Base-by-base conservation (phyloP, 2,329 filamentous ascomycete genomes). In the Botryotinia narcissicola region DNA sequence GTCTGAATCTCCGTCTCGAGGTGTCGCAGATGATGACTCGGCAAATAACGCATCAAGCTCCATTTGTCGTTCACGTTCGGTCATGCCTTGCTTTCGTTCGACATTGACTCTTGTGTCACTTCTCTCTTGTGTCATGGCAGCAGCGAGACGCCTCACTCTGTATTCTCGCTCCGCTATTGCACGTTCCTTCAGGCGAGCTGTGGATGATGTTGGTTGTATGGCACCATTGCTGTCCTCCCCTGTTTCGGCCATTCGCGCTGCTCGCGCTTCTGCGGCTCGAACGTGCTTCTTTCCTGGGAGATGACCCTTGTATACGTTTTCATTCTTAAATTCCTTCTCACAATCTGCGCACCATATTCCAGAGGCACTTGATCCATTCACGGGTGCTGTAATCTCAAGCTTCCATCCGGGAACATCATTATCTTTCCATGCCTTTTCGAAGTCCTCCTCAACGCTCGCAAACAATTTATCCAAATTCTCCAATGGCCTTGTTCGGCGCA, bases 61-160 rank as follows among this genome's bases (percentile, higher is more conserved):
- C 83, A 97, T 93, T 80, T 97, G 93, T 22, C 96, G 92, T 82
- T 99, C 96, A 46, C 94, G 91, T 81, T 98, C 95, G 4, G 96
- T 99, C 94, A 99, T 97, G 77, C 95, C 95, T 81, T 97, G 94
- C 82, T 94, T 96, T 70, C 96, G 92, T 86, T 99, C 97, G 18
- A 98, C 94, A 80, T 99, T 98, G 78, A 96, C 92, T 67, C 93
- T 89, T 0, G 96, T 98, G 80, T 97, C 95, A 82, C 92, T 89
- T 73, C 95, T 92, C 81, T 97, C 93, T 22, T 92, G 92, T 81
- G 93, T 91, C 89, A 99, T 96, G 7, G 92, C 89, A 66, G 91
- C 88, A 16, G 93, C 90, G 10, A 99, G 87, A 71, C 92, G 92
- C 80, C 91, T 92, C 70, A 98, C 88, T 29, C 94, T 90, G 82